Conservation (phyloP, 495 filamentous ascomycete genomes). For the Schizothecium vesticola region DNA sequence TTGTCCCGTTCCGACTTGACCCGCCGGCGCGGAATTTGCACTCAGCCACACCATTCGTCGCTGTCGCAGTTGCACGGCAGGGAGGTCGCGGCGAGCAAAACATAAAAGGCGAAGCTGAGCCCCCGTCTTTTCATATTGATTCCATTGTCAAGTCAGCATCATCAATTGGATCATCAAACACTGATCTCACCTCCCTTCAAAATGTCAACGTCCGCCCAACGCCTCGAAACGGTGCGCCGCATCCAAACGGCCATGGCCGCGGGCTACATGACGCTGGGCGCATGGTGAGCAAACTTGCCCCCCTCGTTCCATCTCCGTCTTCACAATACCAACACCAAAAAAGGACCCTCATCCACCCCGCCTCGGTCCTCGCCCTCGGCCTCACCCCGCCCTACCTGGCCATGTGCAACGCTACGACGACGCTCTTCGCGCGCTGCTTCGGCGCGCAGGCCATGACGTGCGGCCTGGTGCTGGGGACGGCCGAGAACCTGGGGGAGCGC, state of each 20-base stretch:
- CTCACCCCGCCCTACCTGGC: constrained; percentile 19
- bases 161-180: not conserved
- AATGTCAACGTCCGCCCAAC: constrained; percentile 17
- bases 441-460: constrained; percentile 31
- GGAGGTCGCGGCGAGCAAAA: not conserved
- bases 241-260: constrained; percentile 22
- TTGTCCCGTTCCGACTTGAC: constrained; percentile 3
- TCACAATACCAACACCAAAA: not conserved
- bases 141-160: not conserved
- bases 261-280: constrained; percentile 17
- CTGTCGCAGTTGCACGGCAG: not conserved
- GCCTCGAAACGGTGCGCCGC: constrained; percentile 21
- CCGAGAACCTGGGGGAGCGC: constrained; percentile 14
- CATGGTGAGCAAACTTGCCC: constrained; percentile 12
- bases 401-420: constrained; percentile 18
- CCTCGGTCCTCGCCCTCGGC: constrained; percentile 21
- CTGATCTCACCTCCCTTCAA: not conserved
- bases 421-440: constrained; percentile 23
- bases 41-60: constrained; percentile 3
- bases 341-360: constrained; percentile 25
- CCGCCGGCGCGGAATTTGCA: not conserved
- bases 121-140: not conserved
- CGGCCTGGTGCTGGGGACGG: constrained; percentile 22
- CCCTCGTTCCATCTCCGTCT: not conserved
- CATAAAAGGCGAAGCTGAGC: not conserved